Percentiles rank a stretch among this genome's conserved stretches.
phyloP scores from a whole-genome alignment of 2,329 filamentous ascomycete species.

The Xylariaceae sp. region DNA sequence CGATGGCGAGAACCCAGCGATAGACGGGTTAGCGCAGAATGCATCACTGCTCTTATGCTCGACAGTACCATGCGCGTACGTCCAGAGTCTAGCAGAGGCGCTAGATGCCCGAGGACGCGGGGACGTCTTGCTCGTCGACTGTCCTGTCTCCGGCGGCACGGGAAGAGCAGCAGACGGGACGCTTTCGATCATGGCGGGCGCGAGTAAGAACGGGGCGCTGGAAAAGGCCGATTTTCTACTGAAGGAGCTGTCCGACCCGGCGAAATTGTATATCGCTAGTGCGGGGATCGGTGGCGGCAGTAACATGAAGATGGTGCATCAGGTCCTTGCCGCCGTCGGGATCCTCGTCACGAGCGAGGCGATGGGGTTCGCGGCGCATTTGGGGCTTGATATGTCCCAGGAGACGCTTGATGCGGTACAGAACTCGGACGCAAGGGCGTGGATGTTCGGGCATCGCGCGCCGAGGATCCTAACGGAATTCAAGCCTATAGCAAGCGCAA shows the following conservation, averaged over 20 bases:
- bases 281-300: slow-evolving; percentile 58
- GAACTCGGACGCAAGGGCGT: slow-evolving; percentile 49
- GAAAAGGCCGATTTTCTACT: slow-evolving; percentile 56
- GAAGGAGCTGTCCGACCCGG: slow-evolving; percentile 56
- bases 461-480: slow-evolving; percentile 52
- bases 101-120: slow-evolving; percentile 51
- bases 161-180: slow-evolving; percentile 66
- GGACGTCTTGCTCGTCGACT: slow-evolving; percentile 66
- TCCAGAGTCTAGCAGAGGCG: slow-evolving; percentile 55
- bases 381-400: slow-evolving; percentile 47
- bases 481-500: slow-evolving; percentile 53
- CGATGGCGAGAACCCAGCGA: slow-evolving; percentile 49
- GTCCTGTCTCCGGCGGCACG: slow-evolving; percentile 69
- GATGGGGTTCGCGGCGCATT: slow-evolving; percentile 53
- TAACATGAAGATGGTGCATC: slow-evolving; percentile 62
- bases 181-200: slow-evolving; percentile 71
- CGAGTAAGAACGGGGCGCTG: slow-evolving; percentile 52
- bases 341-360: slow-evolving; percentile 58
- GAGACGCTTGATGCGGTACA: slow-evolving; percentile 43
- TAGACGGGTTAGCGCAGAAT: slow-evolving; percentile 49
- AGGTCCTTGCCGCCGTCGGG: slow-evolving; percentile 60
- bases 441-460: slow-evolving; percentile 59
- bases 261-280: slow-evolving; percentile 59
- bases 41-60: slow-evolving; percentile 64
- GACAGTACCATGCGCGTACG: slow-evolving; percentile 65